phyloP scores from a whole-genome alignment of 192 early-diverging fungal genomes.

The Geosiphon pyriformis region DNA sequence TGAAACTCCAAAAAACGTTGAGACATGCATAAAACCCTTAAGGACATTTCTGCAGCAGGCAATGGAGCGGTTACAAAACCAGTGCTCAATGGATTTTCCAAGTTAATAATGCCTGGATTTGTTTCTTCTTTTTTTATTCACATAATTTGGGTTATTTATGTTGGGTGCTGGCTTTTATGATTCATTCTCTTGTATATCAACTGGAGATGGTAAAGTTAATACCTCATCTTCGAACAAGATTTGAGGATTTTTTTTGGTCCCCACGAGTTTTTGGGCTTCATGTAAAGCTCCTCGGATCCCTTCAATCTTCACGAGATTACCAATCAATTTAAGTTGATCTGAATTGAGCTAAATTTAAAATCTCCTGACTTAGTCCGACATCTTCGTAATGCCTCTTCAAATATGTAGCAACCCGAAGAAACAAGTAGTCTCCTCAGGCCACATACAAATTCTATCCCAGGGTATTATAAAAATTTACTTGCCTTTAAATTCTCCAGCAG shows the following conservation, averaged over 20 bases:
- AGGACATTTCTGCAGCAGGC: constrained; percentile 9
- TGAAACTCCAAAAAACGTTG: constrained; percentile 20
- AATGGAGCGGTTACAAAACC: constrained; percentile 10
- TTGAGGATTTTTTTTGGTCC: not conserved
- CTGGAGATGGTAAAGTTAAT: not conserved
- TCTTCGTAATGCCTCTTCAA: constrained; percentile 14
- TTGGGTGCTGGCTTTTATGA: too few relatives aligned
- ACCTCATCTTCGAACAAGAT: not conserved
- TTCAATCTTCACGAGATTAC: constrained; percentile 18
- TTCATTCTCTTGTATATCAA: constrained; percentile 2
- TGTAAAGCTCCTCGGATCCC: constrained; percentile 17
- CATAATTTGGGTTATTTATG: too few relatives aligned
- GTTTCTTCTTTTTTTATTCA: too few relatives aligned
- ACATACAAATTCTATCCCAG: too few relatives aligned
- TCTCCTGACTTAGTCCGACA: constrained; percentile 7
- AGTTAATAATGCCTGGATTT: too few relatives aligned
- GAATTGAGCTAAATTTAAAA: constrained; percentile 19
- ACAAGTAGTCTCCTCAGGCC: too few relatives aligned
- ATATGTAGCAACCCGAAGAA: too few relatives aligned
- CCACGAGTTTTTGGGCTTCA: constrained; percentile 14
- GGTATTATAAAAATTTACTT: too few relatives aligned
- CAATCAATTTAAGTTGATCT: constrained; percentile 19
- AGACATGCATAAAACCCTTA: constrained; percentile 18
- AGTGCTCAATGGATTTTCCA: too few relatives aligned
- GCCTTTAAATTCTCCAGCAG: too few relatives aligned